Base-by-base conservation (phyloP, 169 alveolate genomes). In the Babesia gibsoni region DNA sequence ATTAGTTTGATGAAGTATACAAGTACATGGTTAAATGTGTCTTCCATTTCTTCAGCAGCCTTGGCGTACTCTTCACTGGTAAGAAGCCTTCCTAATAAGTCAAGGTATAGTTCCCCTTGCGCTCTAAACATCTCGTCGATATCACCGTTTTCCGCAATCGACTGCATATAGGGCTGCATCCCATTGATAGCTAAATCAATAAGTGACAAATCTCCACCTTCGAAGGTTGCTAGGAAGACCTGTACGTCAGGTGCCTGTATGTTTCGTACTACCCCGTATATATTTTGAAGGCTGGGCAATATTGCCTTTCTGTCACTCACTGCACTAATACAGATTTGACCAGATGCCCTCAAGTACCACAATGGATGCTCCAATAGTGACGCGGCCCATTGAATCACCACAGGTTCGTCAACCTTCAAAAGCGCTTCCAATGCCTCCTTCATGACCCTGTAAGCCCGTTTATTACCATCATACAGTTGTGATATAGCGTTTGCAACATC, bases 401-500 rank as follows among this genome's bases (percentile, higher is more conserved):
- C 59, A 16, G 59, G 36, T 36, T 61, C 72, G 22, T 61, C 58
- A 25, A 23, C 72, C 43, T 10, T 16, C 25, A 42, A 16, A 32
- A 61, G 58, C 49, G 72, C 56, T 20, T 61, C 58, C 1, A 61
- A 49, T n/a, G 72, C 35, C 5, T 42, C 29, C 12, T 8, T 1
- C 72, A 61, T 61, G 42, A 29, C 32, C 1, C 22, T 30, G 6
- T n/a, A 4, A 14, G 23, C 56, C 30, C 0, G 22, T 0, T 42
- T 18, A 1, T 33, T 25, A 3, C 72, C 59, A 18, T 43, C 48
- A 22, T 58, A 43, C 9, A 61, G 50, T 52, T 66, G 67, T 14
- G 67, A 52, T 20, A 53, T 66, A 20, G 67, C 36, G 42, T 66
- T 66, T 27, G 77, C 77, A 7, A 66, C 32, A 16, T 66, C 77